Evolutionary conservation across 2,329 filamentous ascomycete species (phyloP), one percentile per base, ranked within the genome.

Genomic region (Monosporascus sp.): DNA sequence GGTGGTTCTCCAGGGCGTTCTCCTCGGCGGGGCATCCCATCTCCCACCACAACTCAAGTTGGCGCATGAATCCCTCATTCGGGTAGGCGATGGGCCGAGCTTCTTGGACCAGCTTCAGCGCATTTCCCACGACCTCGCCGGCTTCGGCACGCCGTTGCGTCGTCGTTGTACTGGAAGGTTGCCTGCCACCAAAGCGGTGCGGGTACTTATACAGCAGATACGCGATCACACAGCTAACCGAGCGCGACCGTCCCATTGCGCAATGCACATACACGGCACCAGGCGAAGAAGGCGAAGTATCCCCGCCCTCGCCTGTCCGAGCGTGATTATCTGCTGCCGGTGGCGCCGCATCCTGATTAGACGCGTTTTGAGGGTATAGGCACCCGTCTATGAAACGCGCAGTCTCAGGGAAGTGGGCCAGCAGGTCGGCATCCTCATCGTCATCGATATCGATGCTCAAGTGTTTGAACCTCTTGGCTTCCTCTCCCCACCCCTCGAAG

Each of bases 241-340:
- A 97, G 55, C 94, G 89, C 37, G 92, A 97, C 73, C 95, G 96
- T 51, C 94, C 94, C 85, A 96, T 96, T 22, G 91, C 93, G 78
- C 94, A 96, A 73, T 81, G 78, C 9, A 85, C 80, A 52, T 78
- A 79, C 27, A 85, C 79, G 16, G 72, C 78, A 27, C 74, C 73
- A 20, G 59, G 53, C 2, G 52, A 54, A 5, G 52, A 24, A 44
- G 62, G 50, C 20, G 56, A 58, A 20, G 58, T 50, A 31, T 52
- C 19, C 24, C 37, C 38, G 41, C 48, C 50, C 41, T 51, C 52
- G 31, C 43, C 45, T 17, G 26, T 31, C 35, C 41, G 40, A 22
- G 41, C 31, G 7, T 37, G 26, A 35, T 26, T 79, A 84, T 77
- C 68, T 88, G 38, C 85, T 85, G 89, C 72, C 89, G 86, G 60